Percentiles rank a stretch among this genome's conserved stretches.
Evolutionary conservation across 1,284 basidiomycete species (phyloP).

Genomic region (Moesziomyces sp.): DNA sequence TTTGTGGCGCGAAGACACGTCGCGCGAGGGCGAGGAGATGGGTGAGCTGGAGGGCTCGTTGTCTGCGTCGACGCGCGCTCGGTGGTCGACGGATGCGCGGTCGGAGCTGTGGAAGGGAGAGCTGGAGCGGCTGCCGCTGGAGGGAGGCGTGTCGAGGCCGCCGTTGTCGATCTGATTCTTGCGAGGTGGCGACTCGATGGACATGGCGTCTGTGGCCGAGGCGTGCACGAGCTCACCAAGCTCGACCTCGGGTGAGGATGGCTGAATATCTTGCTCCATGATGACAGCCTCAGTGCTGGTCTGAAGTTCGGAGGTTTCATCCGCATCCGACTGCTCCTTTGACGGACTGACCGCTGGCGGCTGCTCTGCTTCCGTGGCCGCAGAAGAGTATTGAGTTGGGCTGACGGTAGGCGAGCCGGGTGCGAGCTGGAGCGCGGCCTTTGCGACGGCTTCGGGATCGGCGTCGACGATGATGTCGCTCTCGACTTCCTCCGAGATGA

Average conservation of each 20-base stretch:
- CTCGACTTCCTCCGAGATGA: conserved; percentile 23
- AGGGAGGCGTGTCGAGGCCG: conserved; percentile 48
- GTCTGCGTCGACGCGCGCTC: conserved; percentile 10
- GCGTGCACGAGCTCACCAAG: conserved; percentile 1
- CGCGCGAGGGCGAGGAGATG: conserved; percentile 45
- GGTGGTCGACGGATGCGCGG: conserved; percentile 13
- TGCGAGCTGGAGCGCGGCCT: conserved; percentile 21
- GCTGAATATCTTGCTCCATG: background rate
- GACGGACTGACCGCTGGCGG: background rate
- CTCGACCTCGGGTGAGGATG: background rate
- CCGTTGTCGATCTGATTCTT: conserved; percentile 35
- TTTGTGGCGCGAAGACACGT: conserved; percentile 29
- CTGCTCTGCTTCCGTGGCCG: background rate
- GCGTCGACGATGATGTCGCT: conserved; percentile 9
- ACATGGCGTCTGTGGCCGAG: conserved; percentile 7
- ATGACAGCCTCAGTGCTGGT: background rate
- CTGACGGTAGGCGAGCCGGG: background rate
- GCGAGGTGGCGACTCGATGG: conserved; percentile 42
- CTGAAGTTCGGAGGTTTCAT: background rate
- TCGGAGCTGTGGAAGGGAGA: conserved; percentile 39
- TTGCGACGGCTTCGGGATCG: conserved; percentile 20
- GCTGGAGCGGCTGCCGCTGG: conserved; percentile 42
- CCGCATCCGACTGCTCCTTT: background rate
- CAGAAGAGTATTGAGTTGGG: background rate
- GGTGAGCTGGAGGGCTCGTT: conserved; percentile 51